Conservation (phyloP, 768 basidiomycete species). For the Chlorophyllum brunneum region DNA sequence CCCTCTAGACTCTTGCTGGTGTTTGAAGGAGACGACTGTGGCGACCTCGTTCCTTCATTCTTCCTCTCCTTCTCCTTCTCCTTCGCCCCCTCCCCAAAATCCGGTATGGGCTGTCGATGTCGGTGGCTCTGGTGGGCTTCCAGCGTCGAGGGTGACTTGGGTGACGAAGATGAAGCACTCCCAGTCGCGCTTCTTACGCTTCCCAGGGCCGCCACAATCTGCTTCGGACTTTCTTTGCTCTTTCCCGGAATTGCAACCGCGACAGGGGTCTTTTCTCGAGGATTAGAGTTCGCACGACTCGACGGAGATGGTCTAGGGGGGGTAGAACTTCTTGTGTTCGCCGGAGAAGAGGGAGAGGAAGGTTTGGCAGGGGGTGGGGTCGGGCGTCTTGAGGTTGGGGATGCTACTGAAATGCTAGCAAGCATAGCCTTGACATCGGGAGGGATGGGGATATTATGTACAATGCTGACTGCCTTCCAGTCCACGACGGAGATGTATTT, state of each 20-base stretch:
- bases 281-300: constrained; percentile 4
- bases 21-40: constrained; percentile 5
- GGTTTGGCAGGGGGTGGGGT: constrained; percentile 21
- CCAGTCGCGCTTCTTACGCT: background rate
- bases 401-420: constrained; percentile 43
- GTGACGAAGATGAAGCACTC: constrained; percentile 4
- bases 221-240: constrained; percentile 8
- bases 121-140: constrained; percentile 4
- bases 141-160: constrained; percentile 2
- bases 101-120: constrained; percentile 11
- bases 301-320: background rate
- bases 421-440: constrained; percentile 65
- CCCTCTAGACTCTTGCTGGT: background rate
- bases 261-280: background rate
- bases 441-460: constrained; percentile 74
- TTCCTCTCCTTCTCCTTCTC: constrained; percentile 5
- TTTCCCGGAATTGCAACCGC: constrained; percentile 7
- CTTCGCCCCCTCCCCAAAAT: constrained; percentile 1
- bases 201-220: constrained; percentile 6
- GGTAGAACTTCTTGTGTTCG: background rate
- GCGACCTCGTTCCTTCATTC: background rate
- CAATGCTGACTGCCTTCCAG: constrained; percentile 76
- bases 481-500: constrained; percentile 66
- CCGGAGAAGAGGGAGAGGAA: background rate
- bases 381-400: constrained; percentile 25